Percentiles rank a stretch among this genome's conserved stretches.
phyloP scores from a whole-genome alignment of 1,284 basidiomycete species.

The Leccinum colubrinum region DNA sequence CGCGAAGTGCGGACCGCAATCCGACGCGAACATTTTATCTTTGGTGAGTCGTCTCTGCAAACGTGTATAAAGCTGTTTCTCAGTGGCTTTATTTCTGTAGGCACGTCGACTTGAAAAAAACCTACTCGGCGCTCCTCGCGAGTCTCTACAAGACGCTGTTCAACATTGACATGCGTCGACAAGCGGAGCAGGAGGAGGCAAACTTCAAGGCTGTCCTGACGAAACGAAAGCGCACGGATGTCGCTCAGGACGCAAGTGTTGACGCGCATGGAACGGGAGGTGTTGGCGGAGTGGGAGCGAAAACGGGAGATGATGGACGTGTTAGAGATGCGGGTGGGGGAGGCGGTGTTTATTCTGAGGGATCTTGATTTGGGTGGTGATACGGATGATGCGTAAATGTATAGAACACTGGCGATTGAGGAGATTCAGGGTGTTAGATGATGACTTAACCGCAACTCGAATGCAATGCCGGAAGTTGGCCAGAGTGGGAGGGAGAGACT shows the following conservation, averaged over 20 bases:
- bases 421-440: too few species aligned
- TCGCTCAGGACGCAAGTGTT: conserved; percentile 68
- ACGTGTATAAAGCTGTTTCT: neutral
- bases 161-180: conserved; percentile 61
- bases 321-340: too few species aligned
- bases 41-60: conserved; percentile 53
- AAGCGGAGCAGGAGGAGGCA: conserved; percentile 66
- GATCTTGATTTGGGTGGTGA: too few species aligned
- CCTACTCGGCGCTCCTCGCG: conserved; percentile 72
- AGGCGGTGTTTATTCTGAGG: too few species aligned
- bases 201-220: conserved; percentile 69
- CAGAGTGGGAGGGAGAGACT: too few species aligned
- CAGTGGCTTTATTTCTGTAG: conserved; percentile 33
- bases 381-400: too few species aligned
- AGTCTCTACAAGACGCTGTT: conserved; percentile 85
- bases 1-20: too few species aligned
- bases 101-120: conserved; percentile 83
- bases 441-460: too few species aligned
- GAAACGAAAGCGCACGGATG: conserved; percentile 79
- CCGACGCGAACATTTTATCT: conserved; percentile 29
- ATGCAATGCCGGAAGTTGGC: too few species aligned
- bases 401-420: too few species aligned
- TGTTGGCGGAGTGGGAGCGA: conserved; percentile 47
- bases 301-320: too few species aligned
- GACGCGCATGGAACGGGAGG: conserved; percentile 69